These are phyloP conservation scores for Exophiala spinifera DNA, from an alignment of 2,329 filamentous ascomycete genomes.

Conservation along the genomic window DNA sequence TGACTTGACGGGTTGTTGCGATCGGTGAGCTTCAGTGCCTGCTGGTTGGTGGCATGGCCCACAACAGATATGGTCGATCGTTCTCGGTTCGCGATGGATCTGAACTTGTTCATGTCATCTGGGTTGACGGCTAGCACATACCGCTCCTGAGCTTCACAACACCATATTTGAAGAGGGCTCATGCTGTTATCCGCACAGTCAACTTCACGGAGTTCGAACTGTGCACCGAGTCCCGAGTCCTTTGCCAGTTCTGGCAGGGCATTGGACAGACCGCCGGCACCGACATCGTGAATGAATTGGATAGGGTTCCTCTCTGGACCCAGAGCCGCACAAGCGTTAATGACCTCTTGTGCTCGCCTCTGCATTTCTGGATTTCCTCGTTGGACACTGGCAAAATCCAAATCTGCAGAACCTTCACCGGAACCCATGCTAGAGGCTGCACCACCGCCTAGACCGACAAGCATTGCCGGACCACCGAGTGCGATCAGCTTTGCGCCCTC, in stretches of 20 bases:
- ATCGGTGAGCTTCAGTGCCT: slow-evolving; percentile 77
- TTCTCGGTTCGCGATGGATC: slow-evolving; percentile 71
- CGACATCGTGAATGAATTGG: slow-evolving; percentile 95
- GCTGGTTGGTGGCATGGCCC: slow-evolving; percentile 69
- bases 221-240: slow-evolving; percentile 85
- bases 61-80: slow-evolving; percentile 91
- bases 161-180: slow-evolving; percentile 97
- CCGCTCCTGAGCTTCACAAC: slow-evolving; percentile 92
- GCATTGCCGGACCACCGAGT: slow-evolving; percentile 92
- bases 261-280: slow-evolving; percentile 81
- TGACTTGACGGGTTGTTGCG: slow-evolving; percentile 59
- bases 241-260: slow-evolving; percentile 87
- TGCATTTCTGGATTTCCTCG: slow-evolving; percentile 96
- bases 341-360: slow-evolving; percentile 93
- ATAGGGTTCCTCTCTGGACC: slow-evolving; percentile 78
- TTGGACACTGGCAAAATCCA: slow-evolving; percentile 97
- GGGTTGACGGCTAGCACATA: slow-evolving; percentile 88
- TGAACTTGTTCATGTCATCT: slow-evolving; percentile 71
- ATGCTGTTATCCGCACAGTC: slow-evolving; percentile 87
- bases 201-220: slow-evolving; percentile 90
- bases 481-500: slow-evolving; percentile 90
- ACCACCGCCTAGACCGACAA: slow-evolving; percentile 93
- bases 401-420: slow-evolving; percentile 80
- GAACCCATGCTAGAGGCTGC: slow-evolving; percentile 89
- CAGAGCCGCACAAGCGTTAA: slow-evolving; percentile 85